These are phyloP conservation scores for Chiua virens DNA, from an alignment of 768 basidiomycete genomes.

Conservation along the genomic window DNA sequence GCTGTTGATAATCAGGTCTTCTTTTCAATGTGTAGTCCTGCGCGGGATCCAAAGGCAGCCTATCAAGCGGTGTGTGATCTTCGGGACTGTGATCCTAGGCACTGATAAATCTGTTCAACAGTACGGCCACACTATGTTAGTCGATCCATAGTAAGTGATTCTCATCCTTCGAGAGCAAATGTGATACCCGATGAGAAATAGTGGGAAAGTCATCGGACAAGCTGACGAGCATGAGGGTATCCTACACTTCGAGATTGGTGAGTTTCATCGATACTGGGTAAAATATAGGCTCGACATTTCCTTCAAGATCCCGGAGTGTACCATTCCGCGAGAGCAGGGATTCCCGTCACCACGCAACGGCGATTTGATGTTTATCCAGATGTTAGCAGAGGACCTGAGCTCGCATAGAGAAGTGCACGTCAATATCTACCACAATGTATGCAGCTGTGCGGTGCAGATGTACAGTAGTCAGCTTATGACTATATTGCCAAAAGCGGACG, in stretches of 20 bases:
- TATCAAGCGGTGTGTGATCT: constrained; percentile 78
- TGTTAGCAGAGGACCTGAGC: constrained; percentile 42
- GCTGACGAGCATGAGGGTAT: constrained; percentile 80
- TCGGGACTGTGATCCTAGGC: neutral
- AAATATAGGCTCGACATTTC: constrained; percentile 12
- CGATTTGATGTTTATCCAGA: constrained; percentile 92
- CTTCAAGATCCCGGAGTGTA: constrained; percentile 61
- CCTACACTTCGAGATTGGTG: constrained; percentile 79
- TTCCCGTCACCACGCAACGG: constrained; percentile 90
- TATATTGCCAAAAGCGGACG: constrained; percentile 21
- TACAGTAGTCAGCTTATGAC: too few relatives aligned
- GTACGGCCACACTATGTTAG: constrained; percentile 91
- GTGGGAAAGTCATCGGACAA: constrained; percentile 73
- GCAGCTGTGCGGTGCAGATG: too few relatives aligned
- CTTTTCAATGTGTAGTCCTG: constrained; percentile 94
- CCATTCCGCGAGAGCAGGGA: constrained; percentile 68
- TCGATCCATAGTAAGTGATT: constrained; percentile 78
- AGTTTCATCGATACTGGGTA: constrained; percentile 26
- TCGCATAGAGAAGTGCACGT: neutral
- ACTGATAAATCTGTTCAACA: constrained; percentile 26
- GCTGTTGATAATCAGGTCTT: constrained; percentile 98
- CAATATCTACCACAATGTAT: neutral
- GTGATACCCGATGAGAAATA: constrained; percentile 31
- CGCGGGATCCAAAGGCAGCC: constrained; percentile 73
- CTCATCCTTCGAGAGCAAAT: neutral